Percentiles rank a stretch among this genome's conserved stretches.
Conservation (phyloP, 2,329 filamentous ascomycete genomes). For the Botrytis squamosa region DNA sequence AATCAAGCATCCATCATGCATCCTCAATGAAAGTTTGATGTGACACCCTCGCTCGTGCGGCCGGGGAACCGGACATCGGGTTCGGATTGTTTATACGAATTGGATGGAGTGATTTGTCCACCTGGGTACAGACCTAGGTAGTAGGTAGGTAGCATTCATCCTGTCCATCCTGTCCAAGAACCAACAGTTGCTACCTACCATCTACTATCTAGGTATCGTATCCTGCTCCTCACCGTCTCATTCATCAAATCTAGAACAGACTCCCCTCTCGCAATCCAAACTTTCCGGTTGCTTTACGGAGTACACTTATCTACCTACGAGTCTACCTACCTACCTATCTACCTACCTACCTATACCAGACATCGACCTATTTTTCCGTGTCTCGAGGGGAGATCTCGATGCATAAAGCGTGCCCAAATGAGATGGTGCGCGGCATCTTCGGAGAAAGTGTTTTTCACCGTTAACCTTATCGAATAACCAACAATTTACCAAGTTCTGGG, state of each 20-base stretch:
- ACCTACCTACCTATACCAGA: not conserved
- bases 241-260: not conserved
- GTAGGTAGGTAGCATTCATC: not conserved
- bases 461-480: not conserved
- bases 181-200: not conserved
- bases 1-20: not conserved
- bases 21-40: not conserved
- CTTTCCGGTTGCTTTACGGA: not conserved
- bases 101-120: not conserved
- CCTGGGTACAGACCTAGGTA: no score
- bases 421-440: not conserved
- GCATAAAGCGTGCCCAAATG: not conserved
- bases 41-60: not conserved
- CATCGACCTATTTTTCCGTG: not conserved
- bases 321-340: no score
- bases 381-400: not conserved
- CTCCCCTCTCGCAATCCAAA: not conserved
- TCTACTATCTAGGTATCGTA: not conserved
- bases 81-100: not conserved
- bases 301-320: not conserved
- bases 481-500: not conserved
- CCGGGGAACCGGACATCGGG: slow-evolving; percentile 10
- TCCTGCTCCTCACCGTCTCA: not conserved
- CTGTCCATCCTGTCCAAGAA: not conserved
- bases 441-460: not conserved